A percentile compares a stretch with the other conserved stretches of the same genome.
phyloP scores from a whole-genome alignment of 305 asterid genomes.

The Petunia hybrid region DNA sequence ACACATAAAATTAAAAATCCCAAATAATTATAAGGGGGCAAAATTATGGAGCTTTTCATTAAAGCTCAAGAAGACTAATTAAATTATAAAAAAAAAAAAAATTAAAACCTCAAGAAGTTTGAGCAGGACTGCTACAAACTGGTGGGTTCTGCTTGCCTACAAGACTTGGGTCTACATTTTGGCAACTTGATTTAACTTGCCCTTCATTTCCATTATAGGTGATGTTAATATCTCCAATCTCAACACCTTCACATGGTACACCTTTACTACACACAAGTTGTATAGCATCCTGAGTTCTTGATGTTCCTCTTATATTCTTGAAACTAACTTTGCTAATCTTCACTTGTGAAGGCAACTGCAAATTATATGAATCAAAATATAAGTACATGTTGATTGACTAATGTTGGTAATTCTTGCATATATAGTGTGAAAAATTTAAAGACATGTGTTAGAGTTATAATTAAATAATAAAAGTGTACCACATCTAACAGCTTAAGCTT shows the following conservation, averaged over 20 bases:
- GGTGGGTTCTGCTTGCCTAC: conserved; percentile 49
- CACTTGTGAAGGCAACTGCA: conserved; percentile 49
- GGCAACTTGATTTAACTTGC: conserved; percentile 40
- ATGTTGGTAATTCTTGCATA: too few relatives aligned
- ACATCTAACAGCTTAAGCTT: too few relatives aligned
- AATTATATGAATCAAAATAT: neutral
- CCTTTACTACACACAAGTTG: conserved; percentile 47
- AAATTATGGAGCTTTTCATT: neutral
- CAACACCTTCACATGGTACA: conserved; percentile 51
- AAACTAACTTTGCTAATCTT: conserved; percentile 47
- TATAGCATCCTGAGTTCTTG: conserved; percentile 41
- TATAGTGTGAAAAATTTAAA: too few relatives aligned
- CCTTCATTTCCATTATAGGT: conserved; percentile 44
- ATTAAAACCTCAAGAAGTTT: neutral
- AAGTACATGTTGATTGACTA: neutral
- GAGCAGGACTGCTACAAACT: conserved; percentile 34
- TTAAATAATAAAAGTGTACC: too few relatives aligned
- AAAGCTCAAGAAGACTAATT: neutral
- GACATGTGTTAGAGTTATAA: too few relatives aligned
- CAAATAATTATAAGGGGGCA: neutral
- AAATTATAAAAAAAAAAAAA: neutral
- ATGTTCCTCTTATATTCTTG: conserved; percentile 52
- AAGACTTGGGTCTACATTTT: conserved; percentile 43
- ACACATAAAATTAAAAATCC: neutral
- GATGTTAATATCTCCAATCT: conserved; percentile 52